Base-by-base conservation (phyloP, 257 asterid genomes). In the Przewalskia tangutica region DNA sequence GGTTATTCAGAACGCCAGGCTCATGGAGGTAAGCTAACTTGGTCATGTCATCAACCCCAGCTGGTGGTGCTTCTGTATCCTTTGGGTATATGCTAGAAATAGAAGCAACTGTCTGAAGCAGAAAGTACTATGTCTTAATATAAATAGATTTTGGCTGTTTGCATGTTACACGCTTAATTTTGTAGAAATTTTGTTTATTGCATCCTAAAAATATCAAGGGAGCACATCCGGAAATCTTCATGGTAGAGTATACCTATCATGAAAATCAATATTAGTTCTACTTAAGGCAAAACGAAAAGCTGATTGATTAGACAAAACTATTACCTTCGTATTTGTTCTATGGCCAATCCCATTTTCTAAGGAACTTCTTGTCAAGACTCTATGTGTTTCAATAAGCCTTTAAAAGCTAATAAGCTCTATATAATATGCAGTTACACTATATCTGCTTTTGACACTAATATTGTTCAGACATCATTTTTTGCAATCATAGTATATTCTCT, bases 21-120 rank as follows among this genome's bases (percentile, higher is more conserved):
- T 94, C 97, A 38, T 94, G 98, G 82, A 93, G 97, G 90, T 94
- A 94, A 83, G 98, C 98, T 82, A 94, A 88, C 87, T 94, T 94
- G 85, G 98, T 93, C 98, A 94, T 94, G 84, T 94, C 98, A 87
- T 94, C 98, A 32, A 94, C 98, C 81, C 98, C 97, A 13, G 97
- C 92, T 75, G 95, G 97, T 54, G 98, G 97, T 59, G 97, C 97
- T 83, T 94, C 98, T 1, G 89, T 89, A 77, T 93, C 98, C 86
- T 94, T 94, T n/a, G 98, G 98, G 84, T 93, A 91, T 89, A 94
- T 93, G 83, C 95, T 93, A 36, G 95, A 87, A 90, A 94, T 93
- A 73, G 96, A 87, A 86, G 93, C 93, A 83, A 91, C 89, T 81
- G 90, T 89, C 98, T 94, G 98, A 20, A 85, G 83, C 50, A 64